Base-by-base conservation (phyloP, 169 alveolate species). In the Babesia ovis region DNA sequence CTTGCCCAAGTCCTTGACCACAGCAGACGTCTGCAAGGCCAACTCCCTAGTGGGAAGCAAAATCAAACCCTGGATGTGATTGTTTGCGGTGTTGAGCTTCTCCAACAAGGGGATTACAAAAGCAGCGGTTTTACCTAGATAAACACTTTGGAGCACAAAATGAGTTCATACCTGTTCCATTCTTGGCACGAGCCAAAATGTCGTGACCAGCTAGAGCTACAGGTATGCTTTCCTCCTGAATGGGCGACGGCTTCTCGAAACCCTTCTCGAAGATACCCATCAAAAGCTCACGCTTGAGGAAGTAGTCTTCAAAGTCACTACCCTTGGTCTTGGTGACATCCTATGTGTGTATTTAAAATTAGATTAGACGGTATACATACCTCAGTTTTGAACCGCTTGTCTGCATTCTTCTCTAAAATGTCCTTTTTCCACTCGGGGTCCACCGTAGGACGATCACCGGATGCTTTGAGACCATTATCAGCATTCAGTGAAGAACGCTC, bases 301-400 rank as follows among this genome's bases (percentile, higher is more conserved):
- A 95, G 83, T 97, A 98, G 77, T 97, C 99, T 84, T 97, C 99
- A 89, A 97, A 98, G 68, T 97, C 98, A 51, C 95, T 94, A 9
- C 99, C 99, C 89, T 95, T 97, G 2, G 99, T 96, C 68, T 89
- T 94, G n/a, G 99, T 94, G 39, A 98, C 99, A 89, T 98, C 99
- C 89, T 92, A 86, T 12, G 91, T 71, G 53, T 71, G 66, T 48
- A 48, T 71, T 58, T 60, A 86, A 64, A 41, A 69, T 83, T 77
- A 81, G 91, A 67, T 9, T 20, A n/a, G n/a, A 2, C 27, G 9
- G 12, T 27, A 54, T 48, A 42, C 59, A 9, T 12, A 81, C 89
- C 89, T 81, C 89, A 8, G 89, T 81, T 43, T 81, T 81, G 56
- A 50, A 62, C 0, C 89, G 55, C 56, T 70, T 70, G 50, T 81